phyloP scores from a whole-genome alignment of 495 filamentous ascomycete species.

The Aspergillus cristatus region DNA sequence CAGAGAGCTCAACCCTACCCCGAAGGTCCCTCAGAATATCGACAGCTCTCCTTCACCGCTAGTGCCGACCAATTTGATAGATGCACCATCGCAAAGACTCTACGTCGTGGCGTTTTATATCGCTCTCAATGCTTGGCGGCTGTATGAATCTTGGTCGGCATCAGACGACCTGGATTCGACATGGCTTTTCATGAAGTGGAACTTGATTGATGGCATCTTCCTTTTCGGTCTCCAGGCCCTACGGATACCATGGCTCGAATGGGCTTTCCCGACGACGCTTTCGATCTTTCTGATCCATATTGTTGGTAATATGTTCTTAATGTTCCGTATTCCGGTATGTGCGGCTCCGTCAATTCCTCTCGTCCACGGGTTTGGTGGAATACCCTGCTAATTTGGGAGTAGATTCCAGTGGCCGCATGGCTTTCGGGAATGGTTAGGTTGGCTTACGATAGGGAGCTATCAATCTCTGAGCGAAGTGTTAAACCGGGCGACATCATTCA shows the following conservation, averaged over 20 bases:
- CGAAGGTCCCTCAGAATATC: conserved; percentile 12
- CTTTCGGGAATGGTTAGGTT: conserved; percentile 59
- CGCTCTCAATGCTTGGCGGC: conserved; percentile 62
- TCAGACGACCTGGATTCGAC: conserved; percentile 73
- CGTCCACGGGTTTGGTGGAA: conserved; percentile 9
- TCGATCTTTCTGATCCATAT: conserved; percentile 58
- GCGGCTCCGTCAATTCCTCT: background rate
- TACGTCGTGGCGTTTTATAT: conserved; percentile 74
- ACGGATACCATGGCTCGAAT: conserved; percentile 92
- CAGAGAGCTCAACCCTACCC: conserved; percentile 16
- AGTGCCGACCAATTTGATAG: conserved; percentile 64
- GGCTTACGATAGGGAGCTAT: conserved; percentile 81
- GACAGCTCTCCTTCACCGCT: conserved; percentile 44
- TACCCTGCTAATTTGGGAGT: conserved; percentile 12
- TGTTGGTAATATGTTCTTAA: conserved; percentile 67
- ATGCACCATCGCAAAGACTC: conserved; percentile 79
- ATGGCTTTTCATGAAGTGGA: conserved; percentile 89
- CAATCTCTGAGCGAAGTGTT: conserved; percentile 80
- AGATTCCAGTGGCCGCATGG: conserved; percentile 60
- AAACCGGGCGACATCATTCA: conserved; percentile 77
- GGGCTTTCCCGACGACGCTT: conserved; percentile 61
- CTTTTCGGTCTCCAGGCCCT: conserved; percentile 75
- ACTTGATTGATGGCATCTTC: conserved; percentile 69
- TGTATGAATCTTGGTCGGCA: conserved; percentile 74
- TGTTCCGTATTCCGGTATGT: conserved; percentile 80